A percentile compares a stretch with the other conserved stretches of the same genome.
These are phyloP conservation scores for Phoma sp. DNA, from an alignment of 2,329 filamentous ascomycete genomes.

Conservation along the genomic window DNA sequence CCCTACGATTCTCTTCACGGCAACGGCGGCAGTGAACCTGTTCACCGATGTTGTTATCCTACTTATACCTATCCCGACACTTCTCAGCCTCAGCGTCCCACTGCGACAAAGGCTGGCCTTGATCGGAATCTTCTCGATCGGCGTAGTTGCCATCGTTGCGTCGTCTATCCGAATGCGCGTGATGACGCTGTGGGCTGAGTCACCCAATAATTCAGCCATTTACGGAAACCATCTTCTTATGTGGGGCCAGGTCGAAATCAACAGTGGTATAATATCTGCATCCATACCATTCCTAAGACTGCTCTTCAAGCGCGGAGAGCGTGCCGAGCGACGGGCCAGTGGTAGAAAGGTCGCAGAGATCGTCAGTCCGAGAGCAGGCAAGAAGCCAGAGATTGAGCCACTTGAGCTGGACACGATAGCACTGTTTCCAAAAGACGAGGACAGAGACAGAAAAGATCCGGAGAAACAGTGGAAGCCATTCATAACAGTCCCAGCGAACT, in stretches of 20 bases:
- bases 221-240: slow-evolving; percentile 47
- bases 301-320: slow-evolving; percentile 42
- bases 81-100: slow-evolving; percentile 56
- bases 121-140: slow-evolving; percentile 45
- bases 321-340: slow-evolving; percentile 14
- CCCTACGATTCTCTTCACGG: slow-evolving; percentile 39
- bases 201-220: slow-evolving; percentile 41
- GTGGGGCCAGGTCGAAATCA: slow-evolving; percentile 57
- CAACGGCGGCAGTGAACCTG: slow-evolving; percentile 51
- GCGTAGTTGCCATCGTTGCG: slow-evolving; percentile 45
- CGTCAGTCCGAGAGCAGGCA: slow-evolving; percentile 21
- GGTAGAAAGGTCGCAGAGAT: slow-evolving; percentile 19
- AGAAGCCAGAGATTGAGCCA: slow-evolving; percentile 22
- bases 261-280: slow-evolving; percentile 54
- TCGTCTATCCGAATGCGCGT: slow-evolving; percentile 47
- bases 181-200: slow-evolving; percentile 44
- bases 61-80: slow-evolving; percentile 53
- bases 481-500: slow-evolving; percentile 42
- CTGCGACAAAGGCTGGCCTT: slow-evolving; percentile 59
- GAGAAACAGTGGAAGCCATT: slow-evolving; percentile 40
- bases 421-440: slow-evolving; percentile 16
- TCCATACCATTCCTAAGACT: slow-evolving; percentile 54
- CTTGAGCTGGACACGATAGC: slow-evolving; percentile 30
- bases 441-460: slow-evolving; percentile 15
- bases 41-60: slow-evolving; percentile 53